Evolutionary conservation across 108 stramenopile species (phyloP).

Genomic region (Schizochytrium sp.): DNA sequence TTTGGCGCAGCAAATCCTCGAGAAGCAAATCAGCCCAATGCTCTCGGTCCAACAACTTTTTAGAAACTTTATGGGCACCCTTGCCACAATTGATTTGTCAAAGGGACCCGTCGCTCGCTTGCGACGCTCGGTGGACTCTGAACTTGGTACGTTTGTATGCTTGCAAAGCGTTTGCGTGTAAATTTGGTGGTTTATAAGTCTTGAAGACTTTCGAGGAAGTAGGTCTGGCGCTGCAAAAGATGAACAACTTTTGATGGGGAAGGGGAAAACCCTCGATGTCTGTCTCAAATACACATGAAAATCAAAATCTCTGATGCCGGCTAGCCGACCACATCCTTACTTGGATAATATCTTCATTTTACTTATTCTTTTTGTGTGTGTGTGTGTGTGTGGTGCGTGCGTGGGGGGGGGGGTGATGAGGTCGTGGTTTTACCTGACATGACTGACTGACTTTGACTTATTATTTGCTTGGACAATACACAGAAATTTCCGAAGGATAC

Average conservation of each 20-base stretch:
- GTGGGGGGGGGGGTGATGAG: not conserved
- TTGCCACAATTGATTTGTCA: not conserved
- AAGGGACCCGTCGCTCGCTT: not conserved
- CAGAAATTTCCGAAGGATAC: conserved; percentile 5
- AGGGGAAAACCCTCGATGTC: not conserved
- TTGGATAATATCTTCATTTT: not conserved
- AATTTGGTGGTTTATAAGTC: too few relatives aligned
- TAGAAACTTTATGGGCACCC: not conserved
- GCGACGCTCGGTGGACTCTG: not conserved
- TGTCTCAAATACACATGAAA: conserved; percentile 47
- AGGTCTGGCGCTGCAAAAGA: too few relatives aligned
- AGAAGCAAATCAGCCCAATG: not conserved
- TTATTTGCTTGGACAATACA: not conserved
- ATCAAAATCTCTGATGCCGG: conserved; percentile 41
- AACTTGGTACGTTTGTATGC: not conserved
- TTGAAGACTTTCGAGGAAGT: too few relatives aligned
- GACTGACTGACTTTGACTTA: not conserved
- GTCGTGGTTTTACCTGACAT: not conserved
- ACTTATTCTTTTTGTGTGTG: not conserved
- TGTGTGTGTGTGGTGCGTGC: not conserved
- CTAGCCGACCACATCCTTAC: not conserved
- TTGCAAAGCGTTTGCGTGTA: not conserved
- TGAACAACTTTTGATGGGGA: conserved; percentile 3
- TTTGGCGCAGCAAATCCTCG: conserved; percentile 17
- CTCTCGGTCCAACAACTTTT: conserved; percentile 8